Evolutionary conservation across 2,329 filamentous ascomycete species (phyloP), one percentile per base, ranked within the genome.

Genomic region (Ramularia collo-cygni): DNA sequence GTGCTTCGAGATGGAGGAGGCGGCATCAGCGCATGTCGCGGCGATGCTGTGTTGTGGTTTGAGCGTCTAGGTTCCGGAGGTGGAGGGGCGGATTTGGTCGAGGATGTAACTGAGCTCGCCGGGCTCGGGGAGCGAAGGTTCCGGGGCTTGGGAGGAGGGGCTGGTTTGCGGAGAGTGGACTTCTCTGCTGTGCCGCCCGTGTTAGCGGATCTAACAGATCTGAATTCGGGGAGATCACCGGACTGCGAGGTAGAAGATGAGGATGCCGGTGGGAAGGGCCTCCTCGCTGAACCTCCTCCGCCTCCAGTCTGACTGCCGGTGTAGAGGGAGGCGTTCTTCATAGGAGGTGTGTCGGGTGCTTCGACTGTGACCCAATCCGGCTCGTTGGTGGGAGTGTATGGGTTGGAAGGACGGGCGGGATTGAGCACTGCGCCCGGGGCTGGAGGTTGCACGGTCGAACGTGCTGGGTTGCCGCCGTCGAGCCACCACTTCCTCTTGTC

Each of bases 281-380:
- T 51, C 34, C 48, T 49, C 31, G 41, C 21, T 10, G 44, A 38
- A 40, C 18, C 16, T 40, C 31, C 34, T 45, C 32, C 14, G 34
- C 19, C 29, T 42, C 37, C 14, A 9, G 10, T 10, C 21, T 24
- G 21, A 12, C 13, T 37, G 35, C 28, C 33, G 26, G 8, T 32
- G 32, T 26, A 29, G 10, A 46, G 21, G 3, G 51, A 52, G 15
- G 47, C 27, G 8, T 44, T 17, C n/a, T 52, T 42, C 6, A 51
- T 48, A 2, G 52, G 47, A 17, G 49, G 46, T 5, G 48, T 46
- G 7, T 38, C 48, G 1, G 59, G 59, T 28, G 51, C 56, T 14
- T 62, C 59, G 4, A 72, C 63, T 43, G 68, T 64, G 26, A 94
- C 78, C 92, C 92, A 96, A 55, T 95, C 89, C 8, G 82, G 77